Percentiles rank a stretch among this genome's conserved stretches.
Evolutionary conservation across 169 alveolate genomes (phyloP).

Genomic region (Cryptosporidium parvum): DNA sequence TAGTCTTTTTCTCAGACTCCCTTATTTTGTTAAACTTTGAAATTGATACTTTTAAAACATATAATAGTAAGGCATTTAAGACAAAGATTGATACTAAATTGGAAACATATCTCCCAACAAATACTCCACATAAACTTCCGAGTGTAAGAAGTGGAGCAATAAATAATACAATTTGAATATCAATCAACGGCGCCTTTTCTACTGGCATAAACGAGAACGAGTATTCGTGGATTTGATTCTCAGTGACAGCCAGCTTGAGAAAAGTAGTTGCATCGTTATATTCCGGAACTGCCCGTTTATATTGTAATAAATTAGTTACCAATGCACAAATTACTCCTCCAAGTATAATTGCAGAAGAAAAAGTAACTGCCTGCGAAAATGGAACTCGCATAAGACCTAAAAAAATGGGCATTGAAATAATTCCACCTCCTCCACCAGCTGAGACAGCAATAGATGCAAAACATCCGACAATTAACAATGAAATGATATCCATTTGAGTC

Average conservation of each 20-base stretch:
- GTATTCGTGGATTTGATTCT: not conserved
- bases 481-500: slow-evolving; percentile 25
- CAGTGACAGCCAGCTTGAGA: not conserved
- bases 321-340: slow-evolving; percentile 63
- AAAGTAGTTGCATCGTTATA: slow-evolving; percentile 32
- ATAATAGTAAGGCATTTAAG: slow-evolving; percentile 14
- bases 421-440: slow-evolving; percentile 74
- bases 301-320: slow-evolving; percentile 5
- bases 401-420: slow-evolving; percentile 68
- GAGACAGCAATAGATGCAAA: slow-evolving; percentile 73
- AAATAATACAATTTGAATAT: slow-evolving; percentile 50
- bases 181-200: slow-evolving; percentile 25
- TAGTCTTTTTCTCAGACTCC: not conserved
- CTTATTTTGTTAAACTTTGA: slow-evolving; percentile 24
- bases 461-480: slow-evolving; percentile 48
- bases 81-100: slow-evolving; percentile 17
- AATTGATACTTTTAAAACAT: slow-evolving; percentile 32
- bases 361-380: slow-evolving; percentile 58
- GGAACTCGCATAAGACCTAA: slow-evolving; percentile 32
- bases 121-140: slow-evolving; percentile 62
- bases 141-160: slow-evolving; percentile 57
- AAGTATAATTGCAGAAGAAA: slow-evolving; percentile 52
- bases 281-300: slow-evolving; percentile 23
- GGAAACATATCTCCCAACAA: slow-evolving; percentile 9
- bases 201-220: not conserved